Evolutionary conservation across 805 yeast species (phyloP).

Genomic region (Candida incommunis): DNA sequence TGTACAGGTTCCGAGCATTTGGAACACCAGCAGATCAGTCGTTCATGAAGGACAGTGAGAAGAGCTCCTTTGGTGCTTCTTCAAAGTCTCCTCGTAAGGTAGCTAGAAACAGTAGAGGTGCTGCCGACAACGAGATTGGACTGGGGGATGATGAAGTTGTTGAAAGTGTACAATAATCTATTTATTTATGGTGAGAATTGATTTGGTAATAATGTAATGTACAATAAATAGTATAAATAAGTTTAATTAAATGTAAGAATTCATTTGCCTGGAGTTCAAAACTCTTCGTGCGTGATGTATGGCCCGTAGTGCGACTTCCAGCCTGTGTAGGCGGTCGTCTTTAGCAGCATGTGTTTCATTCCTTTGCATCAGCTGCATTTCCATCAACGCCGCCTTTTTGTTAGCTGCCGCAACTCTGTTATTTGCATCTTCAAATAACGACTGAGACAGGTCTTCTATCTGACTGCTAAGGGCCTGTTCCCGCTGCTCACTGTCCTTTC

Average conservation of each 20-base stretch:
- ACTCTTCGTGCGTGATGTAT: not conserved
- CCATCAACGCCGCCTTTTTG: not conserved
- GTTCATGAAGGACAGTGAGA: no score
- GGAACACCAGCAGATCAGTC: not conserved
- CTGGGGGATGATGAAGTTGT: not conserved
- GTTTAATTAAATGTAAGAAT: not conserved
- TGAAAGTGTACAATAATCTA: no score
- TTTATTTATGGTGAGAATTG: no score
- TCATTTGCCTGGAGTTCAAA: not conserved
- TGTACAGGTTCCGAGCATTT: not conserved
- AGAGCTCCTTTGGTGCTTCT: no score
- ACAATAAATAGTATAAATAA: not conserved
- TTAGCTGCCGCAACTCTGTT: not conserved
- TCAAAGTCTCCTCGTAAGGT: no score
- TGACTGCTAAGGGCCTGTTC: not conserved
- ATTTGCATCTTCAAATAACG: not conserved
- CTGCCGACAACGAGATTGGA: no score
- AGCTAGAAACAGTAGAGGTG: no score
- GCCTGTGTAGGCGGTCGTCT: not conserved
- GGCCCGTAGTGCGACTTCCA: slow-evolving; percentile 1
- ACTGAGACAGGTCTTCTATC: not conserved
- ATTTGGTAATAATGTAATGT: no score
- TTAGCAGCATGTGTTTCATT: not conserved
- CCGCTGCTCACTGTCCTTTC: not conserved
- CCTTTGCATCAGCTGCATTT: not conserved